Base-by-base conservation (phyloP, 345 rosid species). In the Gynandropsis gynandra region DNA sequence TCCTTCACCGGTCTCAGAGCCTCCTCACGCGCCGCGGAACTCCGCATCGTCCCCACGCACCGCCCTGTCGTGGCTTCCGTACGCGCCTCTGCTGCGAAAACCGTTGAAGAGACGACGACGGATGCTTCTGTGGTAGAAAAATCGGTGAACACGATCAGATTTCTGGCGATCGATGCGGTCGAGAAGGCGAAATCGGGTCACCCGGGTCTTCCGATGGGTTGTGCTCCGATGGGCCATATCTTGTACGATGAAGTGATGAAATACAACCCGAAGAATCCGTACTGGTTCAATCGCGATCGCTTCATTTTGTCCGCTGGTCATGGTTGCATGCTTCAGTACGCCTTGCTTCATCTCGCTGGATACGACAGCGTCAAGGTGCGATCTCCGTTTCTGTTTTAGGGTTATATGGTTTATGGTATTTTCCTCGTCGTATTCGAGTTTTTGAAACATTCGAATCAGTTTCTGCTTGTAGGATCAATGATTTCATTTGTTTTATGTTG, bases 231-330 rank as follows among this genome's bases (percentile, higher is more conserved):
- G 81, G 99, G 95, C 15, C 99, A 93, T 70, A 70, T 93, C 11
- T 65, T 93, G 69, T 93, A 85, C 61, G 99, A 93, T 47, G 99
- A 93, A 70, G 64, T 88, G n/a, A 93, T 93, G 99, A 83, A 80
- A 63, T 93, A 85, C 42, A 93, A 93, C 67, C 99, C 97, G 0
- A 88, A 88, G 82, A 93, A 93, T 39, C 99, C 99, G 1, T 85
- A 88, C 54, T 93, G 99, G 99, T 93, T 93, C 61, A 93, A 93
- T 65, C 86, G 99, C 33, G 99, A 93, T 52, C 85, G 99, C 5
- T 93, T 93, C 56, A 84, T 92, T 17, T 54, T 92, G 65, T 87
- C 97, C 21, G 98, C 98, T 43, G 98, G 98, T 0, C 98, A 92
- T 45, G 98, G 98, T 2, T 92, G 98, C 42, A 92, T 92, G 98